Conservation (phyloP, 2,329 filamentous ascomycete species). For the Rutstroemia sp. region DNA sequence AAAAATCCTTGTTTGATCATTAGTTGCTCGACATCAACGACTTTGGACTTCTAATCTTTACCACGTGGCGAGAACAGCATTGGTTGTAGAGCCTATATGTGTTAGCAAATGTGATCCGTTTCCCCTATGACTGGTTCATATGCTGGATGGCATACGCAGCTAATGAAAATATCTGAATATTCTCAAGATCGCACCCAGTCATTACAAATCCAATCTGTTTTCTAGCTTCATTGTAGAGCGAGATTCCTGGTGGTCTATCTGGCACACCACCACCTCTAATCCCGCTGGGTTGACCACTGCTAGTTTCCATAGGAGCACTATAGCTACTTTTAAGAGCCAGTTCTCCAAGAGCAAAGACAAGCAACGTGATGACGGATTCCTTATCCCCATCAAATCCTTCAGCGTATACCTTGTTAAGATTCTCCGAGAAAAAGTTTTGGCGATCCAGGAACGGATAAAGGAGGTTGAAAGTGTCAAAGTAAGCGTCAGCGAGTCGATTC, state of each 20-base stretch:
- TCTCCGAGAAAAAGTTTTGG: slow-evolving; percentile 43
- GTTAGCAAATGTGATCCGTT: background rate
- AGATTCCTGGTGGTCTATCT: slow-evolving; percentile 45
- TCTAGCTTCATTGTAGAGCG: slow-evolving; percentile 55
- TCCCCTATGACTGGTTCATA: background rate
- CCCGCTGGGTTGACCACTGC: slow-evolving; percentile 41
- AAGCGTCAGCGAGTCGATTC: slow-evolving; percentile 43
- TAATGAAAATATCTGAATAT: slow-evolving; percentile 50
- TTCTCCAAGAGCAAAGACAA: slow-evolving; percentile 53
- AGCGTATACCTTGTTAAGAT: slow-evolving; percentile 38
- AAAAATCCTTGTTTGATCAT: slow-evolving; percentile 47
- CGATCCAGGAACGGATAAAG: slow-evolving; percentile 51
- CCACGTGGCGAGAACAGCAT: slow-evolving; percentile 43
- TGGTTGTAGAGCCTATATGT: slow-evolving; percentile 43
- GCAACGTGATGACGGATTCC: slow-evolving; percentile 44
- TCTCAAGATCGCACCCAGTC: slow-evolving; percentile 49
- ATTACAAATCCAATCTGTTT: slow-evolving; percentile 50
- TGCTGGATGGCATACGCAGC: slow-evolving; percentile 38
- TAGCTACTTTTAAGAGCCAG: slow-evolving; percentile 45
- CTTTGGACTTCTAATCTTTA: slow-evolving; percentile 24
- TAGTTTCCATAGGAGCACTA: slow-evolving; percentile 37
- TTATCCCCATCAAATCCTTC: slow-evolving; percentile 43
- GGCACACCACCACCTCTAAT: slow-evolving; percentile 39
- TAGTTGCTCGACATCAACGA: slow-evolving; percentile 5
- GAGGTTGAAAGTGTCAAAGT: slow-evolving; percentile 54